Evolutionary conservation across 805 yeast species (phyloP), one percentile per base, ranked within the genome.

Genomic region (Henningerozyma blattae): DNA sequence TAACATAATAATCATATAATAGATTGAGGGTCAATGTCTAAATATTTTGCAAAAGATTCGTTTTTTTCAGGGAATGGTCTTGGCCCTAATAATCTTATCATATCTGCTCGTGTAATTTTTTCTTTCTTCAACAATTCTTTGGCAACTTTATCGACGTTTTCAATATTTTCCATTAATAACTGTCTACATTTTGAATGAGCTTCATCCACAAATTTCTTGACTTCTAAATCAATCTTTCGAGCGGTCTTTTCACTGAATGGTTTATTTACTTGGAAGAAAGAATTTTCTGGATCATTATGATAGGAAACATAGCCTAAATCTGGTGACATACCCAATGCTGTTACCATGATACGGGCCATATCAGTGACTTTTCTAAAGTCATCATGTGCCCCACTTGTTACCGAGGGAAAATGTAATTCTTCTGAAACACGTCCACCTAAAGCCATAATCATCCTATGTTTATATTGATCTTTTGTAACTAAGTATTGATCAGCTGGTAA

Each of bases 391-490:
- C 96, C 96, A 41, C 86, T 76, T 2, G 95, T 87, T 4, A 87
- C 95, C 1, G 86, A 72, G 28, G 71, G 71, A 55, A 86, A 87
- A 56, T 86, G 89, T 27, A 87, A 54, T 58, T 87, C 95, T 59
- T 87, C 96, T 38, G 87, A 75, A 3, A 84, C 94, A 48, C 95
- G 68, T 8, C 96, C 96, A 39, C 95, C 96, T 22, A 87, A 61
- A 0, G 95, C 77, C 89, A 87, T 87, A n/a, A 81, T 75, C 86
- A 87, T 86, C 43, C 93, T 67, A 57, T 87, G 89, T 44, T 59
- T 58, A 47, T 81, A 72, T 53, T 87, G 91, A 48, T 78, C 77
- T 31, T 77, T 75, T 20, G 85, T 72, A 36, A 82, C 68, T 46
- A 86, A 67, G 44, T 81, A 83, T 47, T 79, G 80, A 56, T 87